phyloP scores from a whole-genome alignment of 495 filamentous ascomycete species.

The Rusavskia elegans region DNA sequence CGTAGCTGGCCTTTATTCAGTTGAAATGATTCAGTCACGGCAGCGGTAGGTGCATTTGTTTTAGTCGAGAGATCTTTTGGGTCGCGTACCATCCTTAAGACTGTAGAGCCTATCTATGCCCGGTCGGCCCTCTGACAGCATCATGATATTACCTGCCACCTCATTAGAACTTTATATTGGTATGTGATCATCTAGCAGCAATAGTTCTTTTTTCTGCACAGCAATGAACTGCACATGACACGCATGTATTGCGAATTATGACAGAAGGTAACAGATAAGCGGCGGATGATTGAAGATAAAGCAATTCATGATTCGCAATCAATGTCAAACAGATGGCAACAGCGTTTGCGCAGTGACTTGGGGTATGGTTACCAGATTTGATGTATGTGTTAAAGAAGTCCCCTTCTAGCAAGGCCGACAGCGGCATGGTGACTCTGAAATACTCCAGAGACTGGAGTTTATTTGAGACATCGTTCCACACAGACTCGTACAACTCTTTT shows the following conservation, averaged over 20 bases:
- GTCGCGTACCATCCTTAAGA: slow-evolving; percentile 46
- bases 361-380: slow-evolving; percentile 48
- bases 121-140: slow-evolving; percentile 75
- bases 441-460: slow-evolving; percentile 34
- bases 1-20: slow-evolving; percentile 45
- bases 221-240: no score
- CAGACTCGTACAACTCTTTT: slow-evolving; percentile 40
- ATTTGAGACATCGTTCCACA: slow-evolving; percentile 36
- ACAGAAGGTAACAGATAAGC: no score
- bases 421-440: slow-evolving; percentile 56
- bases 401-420: slow-evolving; percentile 52
- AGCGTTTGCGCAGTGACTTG: neutral
- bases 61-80: neutral
- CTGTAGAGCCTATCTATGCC: slow-evolving; percentile 70
- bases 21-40: neutral
- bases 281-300: no score
- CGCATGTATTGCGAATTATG: no score
- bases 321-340: neutral
- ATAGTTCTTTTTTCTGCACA: neutral
- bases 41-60: no score
- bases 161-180: neutral
- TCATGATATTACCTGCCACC: slow-evolving; percentile 59
- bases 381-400: slow-evolving; percentile 80
- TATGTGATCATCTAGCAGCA: neutral
- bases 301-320: no score